Conservation (phyloP, 768 basidiomycete genomes). For the Lentinula boryana region DNA sequence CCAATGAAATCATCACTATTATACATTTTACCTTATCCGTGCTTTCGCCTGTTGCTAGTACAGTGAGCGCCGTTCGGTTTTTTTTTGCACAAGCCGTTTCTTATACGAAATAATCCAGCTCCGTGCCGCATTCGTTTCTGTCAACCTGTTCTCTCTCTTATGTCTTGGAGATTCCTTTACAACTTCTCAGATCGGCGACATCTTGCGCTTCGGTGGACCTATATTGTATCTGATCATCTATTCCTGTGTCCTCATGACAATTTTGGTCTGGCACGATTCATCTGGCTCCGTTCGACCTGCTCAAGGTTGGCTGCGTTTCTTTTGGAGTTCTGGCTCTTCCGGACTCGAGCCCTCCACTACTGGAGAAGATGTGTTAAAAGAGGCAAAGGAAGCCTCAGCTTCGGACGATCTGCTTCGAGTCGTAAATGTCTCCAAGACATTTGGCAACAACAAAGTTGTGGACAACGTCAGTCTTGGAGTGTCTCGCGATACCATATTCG, state of each 20-base stretch:
- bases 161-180: slow-evolving; percentile 53
- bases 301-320: background rate
- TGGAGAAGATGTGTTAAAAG: slow-evolving; percentile 48
- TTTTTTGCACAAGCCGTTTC: background rate
- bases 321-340: slow-evolving; percentile 8
- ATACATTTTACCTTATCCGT: slow-evolving; percentile 69
- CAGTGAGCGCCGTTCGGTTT: slow-evolving; percentile 36
- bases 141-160: slow-evolving; percentile 71
- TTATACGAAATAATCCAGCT: slow-evolving; percentile 29
- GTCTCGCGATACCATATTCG: slow-evolving; percentile 57
- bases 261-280: slow-evolving; percentile 67
- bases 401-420: slow-evolving; percentile 60
- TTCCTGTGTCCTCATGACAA: slow-evolving; percentile 46
- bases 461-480: slow-evolving; percentile 72
- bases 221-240: slow-evolving; percentile 68
- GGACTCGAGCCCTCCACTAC: slow-evolving; percentile 11
- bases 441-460: slow-evolving; percentile 50
- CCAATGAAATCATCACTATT: slow-evolving; percentile 48
- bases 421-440: slow-evolving; percentile 57
- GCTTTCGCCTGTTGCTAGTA: slow-evolving; percentile 61
- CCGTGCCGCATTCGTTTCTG: slow-evolving; percentile 66
- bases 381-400: slow-evolving; percentile 39
- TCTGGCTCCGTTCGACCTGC: slow-evolving; percentile 43
- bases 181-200: slow-evolving; percentile 39
- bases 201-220: slow-evolving; percentile 66